Evolutionary conservation across 1,139 yeast genomes (phyloP), one percentile per base, ranked within the genome.

Genomic region (Meyerozyma carpophila): DNA sequence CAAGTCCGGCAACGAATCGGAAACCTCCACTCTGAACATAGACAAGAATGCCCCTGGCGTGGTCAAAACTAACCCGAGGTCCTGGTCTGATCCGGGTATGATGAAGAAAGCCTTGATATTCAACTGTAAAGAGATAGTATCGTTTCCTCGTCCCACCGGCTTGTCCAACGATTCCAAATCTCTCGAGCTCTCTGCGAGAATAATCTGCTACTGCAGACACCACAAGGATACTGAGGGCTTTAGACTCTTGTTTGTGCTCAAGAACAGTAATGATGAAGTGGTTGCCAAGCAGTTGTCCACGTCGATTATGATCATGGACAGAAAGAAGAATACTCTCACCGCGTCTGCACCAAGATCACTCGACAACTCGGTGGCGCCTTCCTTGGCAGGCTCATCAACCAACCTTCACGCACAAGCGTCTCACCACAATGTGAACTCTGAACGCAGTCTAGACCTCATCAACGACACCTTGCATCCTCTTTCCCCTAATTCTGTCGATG

Each of bases 171-270:
- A 58, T 40, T 54, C 61, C 18, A 74, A 81, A 51, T 70, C 75
- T 10, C 65, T 91, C 44, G 95, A 87, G 45, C 68, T 93, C 27
- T 83, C 91, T 29, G 84, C 95, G 11, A 79, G 98, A 65, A 82
- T 93, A 38, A 93, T 93, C 8, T 93, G 98, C 62, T 93, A 93
- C 63, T 91, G 97, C 65, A 81, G 98, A 54, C 98, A 93, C 63
- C 98, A 93, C 63, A 81, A 81, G 52, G 96, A 91, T 49, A 70
- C 82, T 26, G 78, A 77, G 43, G 98, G 98, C 1, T 93, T 90
- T 67, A 75, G 76, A 54, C 69, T 91, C 34, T 68, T 90, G 39
- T 81, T 90, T 53, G 81, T 89, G 4, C 61, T 90, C 39, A 82
- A 80, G 49, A 81, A 91, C 60, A 58, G 69, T 44, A 59, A 67